phyloP scores from a whole-genome alignment of 805 yeast species.

The Candida hispaniensis region DNA sequence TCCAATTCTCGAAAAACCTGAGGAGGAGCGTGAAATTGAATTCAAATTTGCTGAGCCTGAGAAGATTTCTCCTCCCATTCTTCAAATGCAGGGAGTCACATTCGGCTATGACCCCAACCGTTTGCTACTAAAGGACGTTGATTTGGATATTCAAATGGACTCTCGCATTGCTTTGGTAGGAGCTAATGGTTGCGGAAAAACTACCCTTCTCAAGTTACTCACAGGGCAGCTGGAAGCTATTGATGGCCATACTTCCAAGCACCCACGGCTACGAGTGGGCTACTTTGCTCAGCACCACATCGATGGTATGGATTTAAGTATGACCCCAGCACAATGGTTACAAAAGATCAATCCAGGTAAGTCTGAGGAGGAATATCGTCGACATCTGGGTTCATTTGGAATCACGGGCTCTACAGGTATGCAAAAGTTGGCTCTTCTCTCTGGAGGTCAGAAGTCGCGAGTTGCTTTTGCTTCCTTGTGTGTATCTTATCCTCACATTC shows the following conservation, averaged over 20 bases:
- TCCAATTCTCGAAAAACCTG: constrained; percentile 88
- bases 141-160: constrained; percentile 82
- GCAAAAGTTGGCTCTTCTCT: constrained; percentile 77
- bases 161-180: constrained; percentile 95
- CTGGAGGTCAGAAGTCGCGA: constrained; percentile 98
- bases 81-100: constrained; percentile 75
- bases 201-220: constrained; percentile 78
- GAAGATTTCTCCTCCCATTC: constrained; percentile 80
- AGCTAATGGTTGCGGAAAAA: constrained; percentile 99
- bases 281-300: constrained; percentile 98
- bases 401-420: constrained; percentile 89
- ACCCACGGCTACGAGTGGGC: constrained; percentile 83
- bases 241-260: constrained; percentile 66
- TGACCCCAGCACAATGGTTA: constrained; percentile 92
- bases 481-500: constrained; percentile 77
- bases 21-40: constrained; percentile 72
- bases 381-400: constrained; percentile 94
- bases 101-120: constrained; percentile 70
- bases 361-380: constrained; percentile 91
- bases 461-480: constrained; percentile 97
- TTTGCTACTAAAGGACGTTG: constrained; percentile 63
- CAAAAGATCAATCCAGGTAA: constrained; percentile 81
- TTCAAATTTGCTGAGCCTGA: constrained; percentile 96
- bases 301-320: constrained; percentile 83
- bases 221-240: constrained; percentile 69